Percentiles rank a stretch among this genome's conserved stretches.
phyloP scores from a whole-genome alignment of 2,329 filamentous ascomycete species.

The Microcera coccophila region DNA sequence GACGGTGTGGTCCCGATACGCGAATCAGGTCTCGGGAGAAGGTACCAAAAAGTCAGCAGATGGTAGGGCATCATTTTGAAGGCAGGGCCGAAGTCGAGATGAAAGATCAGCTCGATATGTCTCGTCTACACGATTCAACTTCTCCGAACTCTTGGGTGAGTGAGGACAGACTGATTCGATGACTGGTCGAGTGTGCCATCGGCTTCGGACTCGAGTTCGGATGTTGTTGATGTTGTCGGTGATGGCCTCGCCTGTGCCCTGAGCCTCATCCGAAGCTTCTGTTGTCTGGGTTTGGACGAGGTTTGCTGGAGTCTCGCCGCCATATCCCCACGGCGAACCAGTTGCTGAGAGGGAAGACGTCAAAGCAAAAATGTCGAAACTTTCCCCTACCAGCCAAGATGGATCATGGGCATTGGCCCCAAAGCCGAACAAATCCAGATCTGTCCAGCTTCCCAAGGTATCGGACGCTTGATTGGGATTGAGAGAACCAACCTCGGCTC shows the following conservation, averaged over 20 bases:
- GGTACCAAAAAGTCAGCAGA: constrained; percentile 16
- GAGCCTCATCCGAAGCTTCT: not conserved
- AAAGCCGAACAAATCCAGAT: not conserved
- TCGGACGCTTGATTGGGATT: too few relatives aligned
- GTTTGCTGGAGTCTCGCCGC: not conserved
- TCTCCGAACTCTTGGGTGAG: not conserved
- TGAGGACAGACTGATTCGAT: not conserved
- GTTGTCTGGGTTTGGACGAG: not conserved
- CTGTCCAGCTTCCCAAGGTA: too few relatives aligned
- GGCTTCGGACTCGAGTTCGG: not conserved
- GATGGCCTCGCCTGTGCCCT: not conserved
- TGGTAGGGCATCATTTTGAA: constrained; percentile 7
- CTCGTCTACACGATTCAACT: constrained; percentile 8
- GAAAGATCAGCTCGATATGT: constrained; percentile 8
- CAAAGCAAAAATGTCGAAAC: not conserved
- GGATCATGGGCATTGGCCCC: not conserved
- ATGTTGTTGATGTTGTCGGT: not conserved
- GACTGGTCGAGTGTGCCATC: not conserved
- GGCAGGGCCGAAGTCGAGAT: constrained; percentile 5
- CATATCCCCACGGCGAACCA: not conserved
- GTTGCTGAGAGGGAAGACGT: not conserved
- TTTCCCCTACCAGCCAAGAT: not conserved
- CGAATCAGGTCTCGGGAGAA: not conserved
- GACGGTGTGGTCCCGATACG: not conserved
- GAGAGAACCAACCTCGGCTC: too few relatives aligned